phyloP scores from a whole-genome alignment of 2,329 filamentous ascomycete species.

The Eutypa lata region DNA sequence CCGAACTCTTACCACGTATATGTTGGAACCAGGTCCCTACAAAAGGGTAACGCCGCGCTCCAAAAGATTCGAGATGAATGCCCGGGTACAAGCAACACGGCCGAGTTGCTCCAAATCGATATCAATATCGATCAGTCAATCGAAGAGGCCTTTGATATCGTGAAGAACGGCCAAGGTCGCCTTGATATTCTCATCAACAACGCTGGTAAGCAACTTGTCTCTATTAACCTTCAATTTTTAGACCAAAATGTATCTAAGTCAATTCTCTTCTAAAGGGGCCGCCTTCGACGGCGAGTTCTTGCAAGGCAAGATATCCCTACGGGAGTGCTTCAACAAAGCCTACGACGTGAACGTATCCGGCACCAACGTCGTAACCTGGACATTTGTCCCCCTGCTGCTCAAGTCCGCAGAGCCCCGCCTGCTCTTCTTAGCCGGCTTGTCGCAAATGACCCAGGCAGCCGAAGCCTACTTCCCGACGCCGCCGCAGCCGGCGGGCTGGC shows the following conservation, averaged over 20 bases:
- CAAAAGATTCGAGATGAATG: slow-evolving; percentile 36
- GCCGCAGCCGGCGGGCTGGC: slow-evolving; percentile 34
- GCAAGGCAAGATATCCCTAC: slow-evolving; percentile 23
- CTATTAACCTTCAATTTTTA: not conserved
- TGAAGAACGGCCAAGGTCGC: slow-evolving; percentile 39
- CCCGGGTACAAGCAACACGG: slow-evolving; percentile 35
- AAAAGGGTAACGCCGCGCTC: slow-evolving; percentile 49
- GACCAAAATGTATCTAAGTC: not conserved
- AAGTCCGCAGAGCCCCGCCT: slow-evolving; percentile 41
- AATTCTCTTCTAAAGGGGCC: slow-evolving; percentile 31
- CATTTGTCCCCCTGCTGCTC: slow-evolving; percentile 43
- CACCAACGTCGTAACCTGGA: slow-evolving; percentile 37
- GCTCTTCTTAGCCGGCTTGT: slow-evolving; percentile 47
- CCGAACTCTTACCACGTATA: slow-evolving; percentile 48
- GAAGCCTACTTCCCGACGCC: slow-evolving; percentile 22
- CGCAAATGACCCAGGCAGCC: slow-evolving; percentile 32
- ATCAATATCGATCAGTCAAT: slow-evolving; percentile 52
- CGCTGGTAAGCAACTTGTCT: slow-evolving; percentile 36
- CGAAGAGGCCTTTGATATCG: slow-evolving; percentile 36
- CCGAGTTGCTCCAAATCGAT: slow-evolving; percentile 50
- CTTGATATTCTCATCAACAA: slow-evolving; percentile 58
- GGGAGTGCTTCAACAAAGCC: slow-evolving; percentile 41
- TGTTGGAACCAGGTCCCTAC: slow-evolving; percentile 49
- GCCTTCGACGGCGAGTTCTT: slow-evolving; percentile 37
- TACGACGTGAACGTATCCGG: slow-evolving; percentile 51